Percentiles rank a stretch among this genome's conserved stretches.
Conservation (phyloP, 2,329 filamentous ascomycete species). For the Stemphylium lycopersici region DNA sequence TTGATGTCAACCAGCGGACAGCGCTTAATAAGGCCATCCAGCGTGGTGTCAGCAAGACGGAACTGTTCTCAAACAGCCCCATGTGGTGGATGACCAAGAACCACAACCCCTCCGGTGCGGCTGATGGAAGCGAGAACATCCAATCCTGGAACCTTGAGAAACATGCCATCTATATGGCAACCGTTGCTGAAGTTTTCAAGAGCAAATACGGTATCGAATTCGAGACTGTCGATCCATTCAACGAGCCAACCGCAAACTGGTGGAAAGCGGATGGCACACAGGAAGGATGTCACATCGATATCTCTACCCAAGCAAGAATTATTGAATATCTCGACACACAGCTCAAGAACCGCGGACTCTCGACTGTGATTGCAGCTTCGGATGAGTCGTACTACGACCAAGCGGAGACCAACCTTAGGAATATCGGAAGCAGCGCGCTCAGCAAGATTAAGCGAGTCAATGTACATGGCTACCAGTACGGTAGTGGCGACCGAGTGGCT, state of each 20-base stretch:
- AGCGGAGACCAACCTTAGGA: slow-evolving; percentile 5
- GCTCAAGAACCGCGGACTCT: slow-evolving; percentile 3
- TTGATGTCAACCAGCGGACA: slow-evolving; percentile 13
- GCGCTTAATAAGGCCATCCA: slow-evolving; percentile 10
- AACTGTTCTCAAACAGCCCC: slow-evolving; percentile 9
- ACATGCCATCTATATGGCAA: slow-evolving; percentile 15
- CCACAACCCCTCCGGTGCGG: slow-evolving; percentile 11
- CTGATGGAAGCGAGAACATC: slow-evolving; percentile 12
- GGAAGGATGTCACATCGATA: slow-evolving; percentile 12
- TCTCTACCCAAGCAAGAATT: slow-evolving; percentile 10
- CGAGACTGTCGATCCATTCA: slow-evolving; percentile 12
- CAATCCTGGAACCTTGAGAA: slow-evolving; percentile 15
- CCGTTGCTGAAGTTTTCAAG: slow-evolving; percentile 11
- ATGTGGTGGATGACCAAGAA: slow-evolving; percentile 16
- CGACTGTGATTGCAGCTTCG: slow-evolving; percentile 9
- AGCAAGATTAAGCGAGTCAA: slow-evolving; percentile 8
- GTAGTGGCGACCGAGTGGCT: slow-evolving; percentile 6
- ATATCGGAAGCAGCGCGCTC: slow-evolving; percentile 11
- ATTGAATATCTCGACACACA: slow-evolving; percentile 7
- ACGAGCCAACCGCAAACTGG: slow-evolving; percentile 15
- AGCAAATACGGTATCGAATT: slow-evolving; percentile 9
- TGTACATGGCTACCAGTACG: slow-evolving; percentile 12
- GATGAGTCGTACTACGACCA: slow-evolving; percentile 17
- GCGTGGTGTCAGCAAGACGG: slow-evolving; percentile 9
- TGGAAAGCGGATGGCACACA: slow-evolving; percentile 16